Evolutionary conservation across 2,329 filamentous ascomycete genomes (phyloP), one percentile per base, ranked within the genome.

Genomic region (Fusarium goolgardi): DNA sequence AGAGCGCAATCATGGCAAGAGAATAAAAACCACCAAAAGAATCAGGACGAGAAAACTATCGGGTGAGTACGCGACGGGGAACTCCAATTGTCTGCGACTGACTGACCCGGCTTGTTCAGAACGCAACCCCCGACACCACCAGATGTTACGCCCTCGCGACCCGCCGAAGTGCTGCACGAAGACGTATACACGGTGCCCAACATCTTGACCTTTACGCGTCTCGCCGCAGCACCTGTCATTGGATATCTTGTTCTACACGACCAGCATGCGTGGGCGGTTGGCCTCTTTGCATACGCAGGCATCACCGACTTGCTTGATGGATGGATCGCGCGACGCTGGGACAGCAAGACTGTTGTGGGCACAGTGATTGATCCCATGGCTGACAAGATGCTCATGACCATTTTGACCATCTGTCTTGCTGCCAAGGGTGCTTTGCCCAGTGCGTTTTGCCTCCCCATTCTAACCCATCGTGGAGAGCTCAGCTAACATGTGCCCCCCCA

Each of bases 181-280:
- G 94, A 99, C 76, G 97, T 99, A 75, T 97, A 97, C 82, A 99
- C 93, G 35, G 76, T 99, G n/a, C 96, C 96, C 40, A 99, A 99
- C 77, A 84, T 97, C 65, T 86, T 99, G 54, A 99, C 96, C 2
- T 90, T 95, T 70, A 92, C 93, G 3, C 91, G 96, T 4, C 87
- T 99, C 39, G 77, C 92, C 51, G 91, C 92, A 2, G 92, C 96
- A 1, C 96, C 96, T 0, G 84, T 91, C 31, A 88, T 97, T 46
- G 96, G 95, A 57, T 98, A 97, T 77, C 88, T 96, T 23, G 90
- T 99, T 59, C 84, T 98, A 4, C 87, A 96, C 71, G 91, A 96
- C 76, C 86, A 94, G 43, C 91, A 96, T 76, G 84, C 86, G 32
- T 89, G 88, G 81, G 94, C 96, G 0, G 83, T 97, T 10, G 89